These are phyloP conservation scores for Aurantiochytrium sp. DNA, from an alignment of 108 stramenopile species.

Conservation along the genomic window DNA sequence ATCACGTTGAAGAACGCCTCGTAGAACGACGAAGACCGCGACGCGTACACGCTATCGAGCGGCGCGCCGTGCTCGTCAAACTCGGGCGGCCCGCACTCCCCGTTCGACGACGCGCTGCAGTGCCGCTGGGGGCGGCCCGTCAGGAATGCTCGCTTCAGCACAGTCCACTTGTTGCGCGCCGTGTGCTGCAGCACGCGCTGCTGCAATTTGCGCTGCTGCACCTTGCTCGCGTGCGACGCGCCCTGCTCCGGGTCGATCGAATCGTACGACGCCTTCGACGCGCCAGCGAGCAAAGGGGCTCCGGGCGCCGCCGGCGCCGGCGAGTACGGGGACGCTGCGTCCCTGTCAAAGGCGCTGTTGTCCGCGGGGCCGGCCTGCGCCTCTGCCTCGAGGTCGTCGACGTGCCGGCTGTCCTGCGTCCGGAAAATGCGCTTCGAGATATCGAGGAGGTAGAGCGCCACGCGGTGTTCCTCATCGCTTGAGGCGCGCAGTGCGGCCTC, in stretches of 20 bases:
- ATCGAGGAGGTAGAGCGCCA: slow-evolving; percentile 7
- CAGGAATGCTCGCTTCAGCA: background rate
- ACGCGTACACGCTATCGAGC: background rate
- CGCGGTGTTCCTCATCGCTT: background rate
- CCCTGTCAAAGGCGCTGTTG: too few relatives aligned
- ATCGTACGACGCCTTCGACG: too few relatives aligned
- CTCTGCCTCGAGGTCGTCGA: background rate
- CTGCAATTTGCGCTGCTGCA: too few relatives aligned
- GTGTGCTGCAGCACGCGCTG: background rate
- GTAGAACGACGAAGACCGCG: background rate
- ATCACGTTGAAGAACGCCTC: background rate
- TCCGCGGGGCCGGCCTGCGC: too few relatives aligned
- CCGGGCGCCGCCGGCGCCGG: too few relatives aligned
- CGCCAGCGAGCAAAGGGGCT: too few relatives aligned
- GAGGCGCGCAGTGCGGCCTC: background rate
- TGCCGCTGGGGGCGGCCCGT: background rate
- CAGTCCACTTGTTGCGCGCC: background rate
- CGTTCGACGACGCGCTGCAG: too few relatives aligned
- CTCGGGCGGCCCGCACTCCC: too few relatives aligned
- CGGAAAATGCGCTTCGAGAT: background rate
- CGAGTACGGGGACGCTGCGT: too few relatives aligned
- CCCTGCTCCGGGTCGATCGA: too few relatives aligned
- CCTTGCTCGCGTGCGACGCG: too few relatives aligned
- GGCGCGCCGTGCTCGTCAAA: background rate
- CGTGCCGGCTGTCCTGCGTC: background rate